A percentile compares a stretch with the other conserved stretches of the same genome.
Conservation (phyloP, 2,329 filamentous ascomycete species). For the Endoconidiophora laricicola region DNA sequence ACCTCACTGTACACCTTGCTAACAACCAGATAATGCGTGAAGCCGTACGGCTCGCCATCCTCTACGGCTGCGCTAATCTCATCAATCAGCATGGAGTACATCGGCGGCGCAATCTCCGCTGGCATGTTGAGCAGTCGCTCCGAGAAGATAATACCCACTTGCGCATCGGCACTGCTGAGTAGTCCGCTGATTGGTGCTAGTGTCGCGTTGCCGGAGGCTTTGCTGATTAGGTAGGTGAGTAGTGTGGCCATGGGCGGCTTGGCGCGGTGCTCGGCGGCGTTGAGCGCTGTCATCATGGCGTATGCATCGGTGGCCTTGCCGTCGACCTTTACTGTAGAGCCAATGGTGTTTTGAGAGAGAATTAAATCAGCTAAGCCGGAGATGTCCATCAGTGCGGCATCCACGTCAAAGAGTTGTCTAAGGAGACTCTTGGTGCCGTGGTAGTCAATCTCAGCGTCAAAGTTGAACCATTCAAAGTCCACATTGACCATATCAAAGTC, state of each 20-base stretch:
- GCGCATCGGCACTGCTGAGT: slow-evolving; percentile 23
- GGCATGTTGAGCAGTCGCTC: slow-evolving; percentile 95
- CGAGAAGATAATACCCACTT: slow-evolving; percentile 74
- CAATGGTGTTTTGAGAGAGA: slow-evolving; percentile 69
- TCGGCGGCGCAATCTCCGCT: slow-evolving; percentile 76
- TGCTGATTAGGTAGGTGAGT: slow-evolving; percentile 50
- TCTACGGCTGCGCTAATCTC: slow-evolving; percentile 79
- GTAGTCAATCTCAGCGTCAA: slow-evolving; percentile 76
- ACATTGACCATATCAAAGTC: slow-evolving; percentile 86
- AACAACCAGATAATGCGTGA: slow-evolving; percentile 81
- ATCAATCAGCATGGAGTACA: slow-evolving; percentile 87
- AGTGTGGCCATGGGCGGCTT: slow-evolving; percentile 57
- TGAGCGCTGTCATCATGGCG: slow-evolving; percentile 78
- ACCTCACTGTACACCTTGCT: slow-evolving; percentile 90
- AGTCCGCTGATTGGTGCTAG: slow-evolving; percentile 23
- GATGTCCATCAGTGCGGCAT: slow-evolving; percentile 71
- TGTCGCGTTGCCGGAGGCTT: slow-evolving; percentile 39
- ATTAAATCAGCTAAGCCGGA: slow-evolving; percentile 76
- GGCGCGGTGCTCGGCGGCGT: slow-evolving; percentile 61
- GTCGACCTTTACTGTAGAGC: slow-evolving; percentile 94
- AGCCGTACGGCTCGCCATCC: slow-evolving; percentile 81
- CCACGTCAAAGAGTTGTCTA: slow-evolving; percentile 81
- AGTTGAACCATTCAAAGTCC: slow-evolving; percentile 98
- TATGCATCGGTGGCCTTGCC: slow-evolving; percentile 85
- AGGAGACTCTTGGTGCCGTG: slow-evolving; percentile 83